Evolutionary conservation across 345 rosid genomes (phyloP).

Genomic region (Eutrema japonicum): DNA sequence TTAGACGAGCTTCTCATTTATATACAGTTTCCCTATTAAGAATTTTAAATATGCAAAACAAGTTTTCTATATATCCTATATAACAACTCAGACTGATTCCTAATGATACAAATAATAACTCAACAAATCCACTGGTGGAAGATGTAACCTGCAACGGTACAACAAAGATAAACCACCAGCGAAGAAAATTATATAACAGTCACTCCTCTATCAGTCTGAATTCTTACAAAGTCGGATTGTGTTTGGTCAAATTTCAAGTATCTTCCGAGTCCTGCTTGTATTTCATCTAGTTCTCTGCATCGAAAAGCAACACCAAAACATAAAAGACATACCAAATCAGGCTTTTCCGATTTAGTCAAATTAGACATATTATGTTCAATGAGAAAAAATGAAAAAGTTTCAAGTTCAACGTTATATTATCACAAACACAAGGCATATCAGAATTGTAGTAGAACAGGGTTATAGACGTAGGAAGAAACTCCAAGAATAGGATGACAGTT

Average conservation of each 20-base stretch:
- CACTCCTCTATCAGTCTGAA: conserved; percentile 39
- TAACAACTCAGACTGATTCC: conserved; percentile 14
- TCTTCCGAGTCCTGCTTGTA: conserved; percentile 55
- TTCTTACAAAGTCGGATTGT: conserved; percentile 58
- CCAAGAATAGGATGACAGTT: conserved; percentile 9
- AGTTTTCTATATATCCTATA: neutral
- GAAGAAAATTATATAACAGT: conserved; percentile 19
- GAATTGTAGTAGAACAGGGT: conserved; percentile 9
- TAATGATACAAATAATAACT: conserved; percentile 10
- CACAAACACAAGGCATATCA: conserved; percentile 23
- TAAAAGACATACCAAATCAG: conserved; percentile 25
- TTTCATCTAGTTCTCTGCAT: conserved; percentile 76
- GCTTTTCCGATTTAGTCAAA: conserved; percentile 14
- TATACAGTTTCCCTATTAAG: neutral
- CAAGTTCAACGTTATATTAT: conserved; percentile 12
- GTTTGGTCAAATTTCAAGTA: conserved; percentile 49
- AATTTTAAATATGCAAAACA: neutral
- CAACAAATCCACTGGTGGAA: conserved; percentile 52
- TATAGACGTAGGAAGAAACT: conserved; percentile 11
- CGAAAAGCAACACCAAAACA: conserved; percentile 34
- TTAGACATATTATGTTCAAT: neutral
- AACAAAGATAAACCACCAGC: conserved; percentile 35
- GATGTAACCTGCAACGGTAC: conserved; percentile 52
- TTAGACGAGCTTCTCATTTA: conserved; percentile 20
- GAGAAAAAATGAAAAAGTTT: conserved; percentile 1